Percentiles rank a stretch among this genome's conserved stretches.
Evolutionary conservation across 768 basidiomycete genomes (phyloP).

Genomic region (Holtermanniella nyarrowii): DNA sequence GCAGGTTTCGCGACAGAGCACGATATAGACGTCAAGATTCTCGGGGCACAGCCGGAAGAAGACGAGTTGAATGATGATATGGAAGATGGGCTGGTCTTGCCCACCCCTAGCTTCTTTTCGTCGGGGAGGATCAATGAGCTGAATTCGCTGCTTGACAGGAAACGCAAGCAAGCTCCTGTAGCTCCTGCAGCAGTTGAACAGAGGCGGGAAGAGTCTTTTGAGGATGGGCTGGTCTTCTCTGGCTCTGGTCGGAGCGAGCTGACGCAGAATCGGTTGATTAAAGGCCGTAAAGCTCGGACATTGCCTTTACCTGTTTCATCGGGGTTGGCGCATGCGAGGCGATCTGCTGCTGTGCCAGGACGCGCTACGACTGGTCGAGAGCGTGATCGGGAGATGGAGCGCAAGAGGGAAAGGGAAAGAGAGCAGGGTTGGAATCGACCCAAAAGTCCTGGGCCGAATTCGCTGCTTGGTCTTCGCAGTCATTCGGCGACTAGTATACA

Average conservation of each 20-base stretch:
- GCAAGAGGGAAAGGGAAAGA: conserved; percentile 21
- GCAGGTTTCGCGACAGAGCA: conserved; percentile 4
- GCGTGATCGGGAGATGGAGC: conserved; percentile 9
- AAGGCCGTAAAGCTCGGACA: conserved; percentile 2
- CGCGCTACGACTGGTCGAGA: background rate
- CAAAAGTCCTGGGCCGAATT: background rate
- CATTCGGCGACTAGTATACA: background rate
- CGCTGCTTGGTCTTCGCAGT: background rate
- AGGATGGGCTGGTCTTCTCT: conserved; percentile 34
- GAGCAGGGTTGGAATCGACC: conserved; percentile 18
- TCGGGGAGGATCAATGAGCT: conserved; percentile 27
- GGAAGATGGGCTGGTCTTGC: conserved; percentile 29
- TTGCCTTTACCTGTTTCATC: background rate
- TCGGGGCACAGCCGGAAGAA: conserved; percentile 9
- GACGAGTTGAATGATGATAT: conserved; percentile 34
- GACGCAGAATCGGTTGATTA: conserved; percentile 18
- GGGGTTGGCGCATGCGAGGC: background rate
- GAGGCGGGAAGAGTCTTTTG: conserved; percentile 28
- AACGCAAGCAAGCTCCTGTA: conserved; percentile 21
- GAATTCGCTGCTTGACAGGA: conserved; percentile 32
- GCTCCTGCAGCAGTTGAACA: background rate
- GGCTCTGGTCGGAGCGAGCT: conserved; percentile 29
- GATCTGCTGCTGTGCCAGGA: background rate
- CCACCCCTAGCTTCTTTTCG: conserved; percentile 28
- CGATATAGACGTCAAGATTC: background rate